Evolutionary conservation across 768 basidiomycete species (phyloP).

Genomic region (Daedaleopsis sinensis): DNA sequence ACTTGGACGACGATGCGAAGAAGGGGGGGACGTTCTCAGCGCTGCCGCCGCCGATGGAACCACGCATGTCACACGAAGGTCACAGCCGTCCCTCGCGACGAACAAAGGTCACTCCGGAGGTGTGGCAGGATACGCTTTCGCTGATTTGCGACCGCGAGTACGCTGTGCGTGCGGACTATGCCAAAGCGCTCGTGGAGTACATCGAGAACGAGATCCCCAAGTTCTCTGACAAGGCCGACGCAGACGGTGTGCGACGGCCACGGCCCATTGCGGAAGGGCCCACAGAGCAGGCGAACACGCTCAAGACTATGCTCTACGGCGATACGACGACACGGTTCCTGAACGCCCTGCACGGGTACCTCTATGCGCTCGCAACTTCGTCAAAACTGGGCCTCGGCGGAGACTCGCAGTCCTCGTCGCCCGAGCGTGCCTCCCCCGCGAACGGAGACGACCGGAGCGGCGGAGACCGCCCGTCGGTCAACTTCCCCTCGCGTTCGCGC

Average conservation of each 20-base stretch:
- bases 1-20: conserved; percentile 27
- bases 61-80: conserved; percentile 18
- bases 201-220: conserved; percentile 75
- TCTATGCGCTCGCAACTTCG: conserved; percentile 78
- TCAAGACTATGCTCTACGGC: conserved; percentile 55
- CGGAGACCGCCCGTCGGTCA: conserved; percentile 47
- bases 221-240: conserved; percentile 51
- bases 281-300: conserved; percentile 46
- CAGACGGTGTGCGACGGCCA: conserved; percentile 49
- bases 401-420: conserved; percentile 44
- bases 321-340: conserved; percentile 73
- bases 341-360: conserved; percentile 78
- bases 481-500: conserved; percentile 50
- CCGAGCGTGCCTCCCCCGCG: conserved; percentile 26
- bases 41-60: conserved; percentile 17
- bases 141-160: conserved; percentile 81
- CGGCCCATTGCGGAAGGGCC: conserved; percentile 54
- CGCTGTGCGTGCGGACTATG: conserved; percentile 79
- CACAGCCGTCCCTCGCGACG: conserved; percentile 52
- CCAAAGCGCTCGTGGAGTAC: conserved; percentile 73
- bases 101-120: conserved; percentile 73
- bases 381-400: conserved; percentile 56
- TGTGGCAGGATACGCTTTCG: conserved; percentile 90
- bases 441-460: conserved; percentile 15
- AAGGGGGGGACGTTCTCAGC: conserved; percentile 19